A percentile compares a stretch with the other conserved stretches of the same genome.
phyloP scores from a whole-genome alignment of 768 basidiomycete species.

The Floccularia luteovirens region DNA sequence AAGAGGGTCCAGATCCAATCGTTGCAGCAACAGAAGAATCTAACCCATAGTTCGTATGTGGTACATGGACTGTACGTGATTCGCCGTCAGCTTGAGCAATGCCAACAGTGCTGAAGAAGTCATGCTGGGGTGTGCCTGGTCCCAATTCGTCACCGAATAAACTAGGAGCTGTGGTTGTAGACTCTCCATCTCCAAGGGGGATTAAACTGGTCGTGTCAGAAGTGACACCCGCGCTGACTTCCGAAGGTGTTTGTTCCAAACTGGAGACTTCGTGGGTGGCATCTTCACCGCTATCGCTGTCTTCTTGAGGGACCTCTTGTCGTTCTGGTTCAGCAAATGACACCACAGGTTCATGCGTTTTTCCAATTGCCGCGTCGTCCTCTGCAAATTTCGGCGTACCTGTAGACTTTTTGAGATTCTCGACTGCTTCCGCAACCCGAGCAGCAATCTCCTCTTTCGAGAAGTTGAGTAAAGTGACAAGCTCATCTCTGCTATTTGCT shows the following conservation, averaged over 20 bases:
- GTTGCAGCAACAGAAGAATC: slow-evolving; percentile 96
- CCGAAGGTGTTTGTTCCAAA: slow-evolving; percentile 65
- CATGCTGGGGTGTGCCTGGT: slow-evolving; percentile 60
- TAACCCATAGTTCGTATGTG: slow-evolving; percentile 70
- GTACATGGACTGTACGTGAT: slow-evolving; percentile 45
- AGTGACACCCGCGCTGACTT: slow-evolving; percentile 55
- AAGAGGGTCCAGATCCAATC: slow-evolving; percentile 84
- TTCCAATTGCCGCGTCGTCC: slow-evolving; percentile 31
- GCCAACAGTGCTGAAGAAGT: slow-evolving; percentile 86
- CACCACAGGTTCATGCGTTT: slow-evolving; percentile 66
- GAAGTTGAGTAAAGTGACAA: slow-evolving; percentile 87
- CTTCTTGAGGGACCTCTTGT: slow-evolving; percentile 28
- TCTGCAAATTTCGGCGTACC: slow-evolving; percentile 21
- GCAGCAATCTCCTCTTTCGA: slow-evolving; percentile 79
- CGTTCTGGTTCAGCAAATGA: slow-evolving; percentile 78
- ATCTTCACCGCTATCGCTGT: slow-evolving; percentile 31
- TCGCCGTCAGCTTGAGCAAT: slow-evolving; percentile 36
- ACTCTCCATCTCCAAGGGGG: slow-evolving; percentile 61
- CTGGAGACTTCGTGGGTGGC: slow-evolving; percentile 18
- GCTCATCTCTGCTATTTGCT: slow-evolving; percentile 82
- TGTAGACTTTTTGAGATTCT: slow-evolving; percentile 51
- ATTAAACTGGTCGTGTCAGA: slow-evolving; percentile 54
- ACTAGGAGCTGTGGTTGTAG: slow-evolving; percentile 80
- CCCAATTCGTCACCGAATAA: slow-evolving; percentile 76
- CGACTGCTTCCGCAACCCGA: slow-evolving; percentile 77